phyloP scores from a whole-genome alignment of 768 basidiomycete genomes.

The Suillus bovinus region DNA sequence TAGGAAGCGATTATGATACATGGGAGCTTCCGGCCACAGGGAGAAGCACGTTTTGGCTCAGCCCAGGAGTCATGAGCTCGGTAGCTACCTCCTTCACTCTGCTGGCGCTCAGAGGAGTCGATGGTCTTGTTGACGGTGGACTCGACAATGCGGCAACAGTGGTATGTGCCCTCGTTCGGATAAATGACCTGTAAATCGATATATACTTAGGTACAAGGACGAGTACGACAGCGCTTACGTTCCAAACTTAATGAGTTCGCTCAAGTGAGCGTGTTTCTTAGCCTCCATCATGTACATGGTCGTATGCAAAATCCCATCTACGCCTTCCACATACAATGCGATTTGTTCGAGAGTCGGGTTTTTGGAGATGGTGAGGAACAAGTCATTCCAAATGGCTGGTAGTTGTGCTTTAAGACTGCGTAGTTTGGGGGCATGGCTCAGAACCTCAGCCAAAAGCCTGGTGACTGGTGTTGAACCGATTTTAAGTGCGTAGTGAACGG shows the following conservation, averaged over 20 bases:
- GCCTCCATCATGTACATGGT: constrained; percentile 62
- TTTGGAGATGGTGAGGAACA: constrained; percentile 47
- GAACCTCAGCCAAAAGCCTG: constrained; percentile 35
- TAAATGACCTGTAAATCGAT: constrained; percentile 26
- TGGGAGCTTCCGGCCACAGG: background rate
- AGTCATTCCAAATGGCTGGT: constrained; percentile 59
- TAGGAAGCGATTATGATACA: background rate
- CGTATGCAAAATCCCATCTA: constrained; percentile 41
- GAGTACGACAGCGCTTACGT: constrained; percentile 38
- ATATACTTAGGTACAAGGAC: constrained; percentile 4
- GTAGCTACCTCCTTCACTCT: constrained; percentile 72
- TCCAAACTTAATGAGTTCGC: constrained; percentile 55
- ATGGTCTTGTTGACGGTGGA: constrained; percentile 10
- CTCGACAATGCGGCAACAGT: constrained; percentile 24
- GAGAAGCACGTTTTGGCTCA: background rate
- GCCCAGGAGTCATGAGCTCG: constrained; percentile 13
- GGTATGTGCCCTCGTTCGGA: constrained; percentile 39
- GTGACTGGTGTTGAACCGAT: constrained; percentile 42
- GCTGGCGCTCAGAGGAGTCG: constrained; percentile 49
- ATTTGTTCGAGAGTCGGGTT: constrained; percentile 53
- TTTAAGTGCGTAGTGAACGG: constrained; percentile 54
- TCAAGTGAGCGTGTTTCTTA: constrained; percentile 48
- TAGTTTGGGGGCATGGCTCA: constrained; percentile 43
- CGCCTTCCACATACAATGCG: constrained; percentile 32
- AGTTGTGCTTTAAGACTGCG: constrained; percentile 53